These are phyloP conservation scores for Elsinoe australis DNA, from an alignment of 2,329 filamentous ascomycete genomes.

Conservation along the genomic window DNA sequence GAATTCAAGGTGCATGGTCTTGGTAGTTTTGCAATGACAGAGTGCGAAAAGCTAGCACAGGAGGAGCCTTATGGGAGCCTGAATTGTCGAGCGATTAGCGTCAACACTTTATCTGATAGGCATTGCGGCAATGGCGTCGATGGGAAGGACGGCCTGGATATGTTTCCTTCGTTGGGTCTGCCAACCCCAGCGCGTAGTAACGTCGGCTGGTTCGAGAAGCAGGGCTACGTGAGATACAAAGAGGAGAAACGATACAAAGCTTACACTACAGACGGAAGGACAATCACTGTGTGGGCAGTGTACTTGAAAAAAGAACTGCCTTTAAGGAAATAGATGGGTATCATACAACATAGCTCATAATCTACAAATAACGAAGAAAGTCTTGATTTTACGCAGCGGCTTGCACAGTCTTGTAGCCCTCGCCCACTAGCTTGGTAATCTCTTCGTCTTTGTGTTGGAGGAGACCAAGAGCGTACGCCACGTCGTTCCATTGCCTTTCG, in stretches of 20 bases:
- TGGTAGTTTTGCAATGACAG: conserved; percentile 21
- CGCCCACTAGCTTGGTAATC: conserved; percentile 65
- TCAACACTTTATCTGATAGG: conserved; percentile 19
- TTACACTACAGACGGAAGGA: background rate
- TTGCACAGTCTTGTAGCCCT: conserved; percentile 58
- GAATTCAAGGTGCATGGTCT: conserved; percentile 18
- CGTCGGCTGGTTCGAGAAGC: conserved; percentile 19
- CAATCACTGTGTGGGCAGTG: background rate
- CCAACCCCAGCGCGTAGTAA: conserved; percentile 16
- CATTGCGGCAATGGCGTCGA: conserved; percentile 17
- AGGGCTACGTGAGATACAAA: conserved; percentile 20
- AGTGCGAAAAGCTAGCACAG: conserved; percentile 19
- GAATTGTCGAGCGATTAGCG: conserved; percentile 18
- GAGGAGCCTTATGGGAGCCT: conserved; percentile 19
- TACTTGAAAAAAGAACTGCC: conserved; percentile 17
- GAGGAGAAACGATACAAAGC: conserved; percentile 19
- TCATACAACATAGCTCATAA: conserved; percentile 15
- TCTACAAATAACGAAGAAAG: conserved; percentile 8
- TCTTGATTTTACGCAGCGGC: conserved; percentile 29
- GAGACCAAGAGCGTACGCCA: conserved; percentile 81
- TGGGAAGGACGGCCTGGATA: conserved; percentile 19
- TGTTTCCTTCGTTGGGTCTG: conserved; percentile 11
- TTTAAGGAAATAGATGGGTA: conserved; percentile 10
- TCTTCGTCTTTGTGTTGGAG: conserved; percentile 91
- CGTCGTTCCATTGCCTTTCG: conserved; percentile 95